Evolutionary conservation across 1,139 yeast genomes (phyloP), one percentile per base, ranked within the genome.

Genomic region (Trichomonascaceae sp.): DNA sequence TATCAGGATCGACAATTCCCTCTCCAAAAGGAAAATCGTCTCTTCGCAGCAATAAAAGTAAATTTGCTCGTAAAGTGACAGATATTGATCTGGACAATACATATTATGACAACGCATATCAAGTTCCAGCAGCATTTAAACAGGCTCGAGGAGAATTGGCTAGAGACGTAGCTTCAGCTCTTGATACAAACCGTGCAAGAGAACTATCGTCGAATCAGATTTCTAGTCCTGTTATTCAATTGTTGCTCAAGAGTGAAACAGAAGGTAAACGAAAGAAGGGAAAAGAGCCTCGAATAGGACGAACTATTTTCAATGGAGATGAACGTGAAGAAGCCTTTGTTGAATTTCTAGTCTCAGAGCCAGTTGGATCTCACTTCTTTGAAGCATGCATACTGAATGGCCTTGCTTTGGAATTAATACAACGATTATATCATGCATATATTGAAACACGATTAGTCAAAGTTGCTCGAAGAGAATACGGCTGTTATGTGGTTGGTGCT

Each of bases 41-140:
- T 3, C 75, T 90, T 61, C 80, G 99, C 66, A 87, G 96, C 45
- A 89, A 89, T 65, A 88, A 82, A 67, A 85, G 96, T 38, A 87
- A 87, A 66, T 85, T 87, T 66, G 96, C 97, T 1, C 81, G 98
- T 68, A 90, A 90, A 69, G 87, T 87, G 93, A 87, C 89, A 63
- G 95, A 88, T 63, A 84, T 91, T 52, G 96, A 87, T 63, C 84
- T 78, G 57, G 60, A 61, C 12, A 47, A 43, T 2, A n/a, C 32
- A 5, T 68, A 60, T 13, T 55, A 55, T 38, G 78, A 81, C 58
- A 72, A 83, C 1, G 52, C 66, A 0, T 87, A 82, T 67, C 88
- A 84, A 69, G 83, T 84, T 1, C 96, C 98, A 2, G 70, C 76
- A 1, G 76, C 87, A 0, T 89, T 91, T 69, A 84, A 82, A 59